Evolutionary conservation across 345 rosid genomes (phyloP), one percentile per base, ranked within the genome.

Genomic region (Citrus mangshanensis): DNA sequence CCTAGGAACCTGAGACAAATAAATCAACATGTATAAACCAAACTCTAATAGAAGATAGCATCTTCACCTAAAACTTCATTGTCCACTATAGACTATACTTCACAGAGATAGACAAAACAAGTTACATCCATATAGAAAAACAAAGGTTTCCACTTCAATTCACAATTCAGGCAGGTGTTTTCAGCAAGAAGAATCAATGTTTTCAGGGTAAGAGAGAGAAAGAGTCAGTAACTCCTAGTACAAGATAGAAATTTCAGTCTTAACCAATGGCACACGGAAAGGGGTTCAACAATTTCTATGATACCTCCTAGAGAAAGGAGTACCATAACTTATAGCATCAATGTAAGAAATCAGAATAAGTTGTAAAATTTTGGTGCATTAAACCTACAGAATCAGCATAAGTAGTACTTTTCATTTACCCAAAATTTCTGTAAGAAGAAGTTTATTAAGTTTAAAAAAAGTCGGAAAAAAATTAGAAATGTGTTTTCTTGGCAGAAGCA

Each of bases 381-480:
- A 16, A 54, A 55, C 28, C 61, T 7, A 21, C 40, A 27, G 14
- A 27, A 71, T 54, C 49, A 58, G n/a, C 32, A 58, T 12, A 54
- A 79, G 46, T 16, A 54, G n/a, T 40, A 37, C 62, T 3, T 46
- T 67, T 65, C 40, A 78, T 78, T 63, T 51, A 60, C 10, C 70
- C 62, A 70, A 46, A 70, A 60, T 38, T 72, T 18, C 60, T 6
- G 28, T 21, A 56, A 21, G 75, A 25, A 19, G 19, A 30, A 7
- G 60, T 28, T 28, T 10, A 70, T 54, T n/a, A 55, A 4, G 19
- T 35, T 35, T 27, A 24, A 35, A 54, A 67, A 28, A 27, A 30
- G 32, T 3, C 27, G 51, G 10, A 63, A 13, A 38, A 56, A 1
- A 67, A 73, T 58, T 51, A 19, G 22, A 42, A 18, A 38, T 38